Conservation (phyloP, 2,329 filamentous ascomycete species). For the Fusarium stilboides region DNA sequence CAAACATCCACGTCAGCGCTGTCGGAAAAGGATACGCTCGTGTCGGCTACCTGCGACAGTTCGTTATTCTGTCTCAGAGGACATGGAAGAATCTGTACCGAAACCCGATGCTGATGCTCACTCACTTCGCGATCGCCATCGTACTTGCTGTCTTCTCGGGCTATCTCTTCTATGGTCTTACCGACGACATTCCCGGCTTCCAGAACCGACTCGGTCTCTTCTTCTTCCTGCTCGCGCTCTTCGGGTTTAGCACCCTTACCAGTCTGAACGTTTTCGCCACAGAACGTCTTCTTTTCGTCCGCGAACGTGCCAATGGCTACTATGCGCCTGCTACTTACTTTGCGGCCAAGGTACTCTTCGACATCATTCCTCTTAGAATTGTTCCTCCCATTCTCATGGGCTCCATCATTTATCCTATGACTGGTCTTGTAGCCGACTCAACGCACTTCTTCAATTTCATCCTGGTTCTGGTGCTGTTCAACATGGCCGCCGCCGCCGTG, state of each 20-base stretch:
- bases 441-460: slow-evolving; percentile 92
- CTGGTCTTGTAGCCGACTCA: slow-evolving; percentile 86
- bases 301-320: slow-evolving; percentile 96
- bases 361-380: slow-evolving; percentile 93
- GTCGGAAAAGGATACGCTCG: slow-evolving; percentile 87
- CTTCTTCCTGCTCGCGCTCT: slow-evolving; percentile 96
- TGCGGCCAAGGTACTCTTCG: slow-evolving; percentile 95
- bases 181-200: slow-evolving; percentile 96
- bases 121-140: slow-evolving; percentile 97
- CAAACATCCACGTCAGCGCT: slow-evolving; percentile 68
- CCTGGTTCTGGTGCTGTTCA: slow-evolving; percentile 93
- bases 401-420: slow-evolving; percentile 98
- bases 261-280: slow-evolving; percentile 94
- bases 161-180: slow-evolving; percentile 95
- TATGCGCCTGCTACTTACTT: slow-evolving; percentile 97
- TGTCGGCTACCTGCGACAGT: slow-evolving; percentile 84
- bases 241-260: slow-evolving; percentile 96
- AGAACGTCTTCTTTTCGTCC: slow-evolving; percentile 90
- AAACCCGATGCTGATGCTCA: slow-evolving; percentile 98
- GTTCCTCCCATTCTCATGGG: slow-evolving; percentile 96
- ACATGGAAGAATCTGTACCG: slow-evolving; percentile 99
- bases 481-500: slow-evolving; percentile 92
- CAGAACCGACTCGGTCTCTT: slow-evolving; percentile 97
- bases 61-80: slow-evolving; percentile 87
- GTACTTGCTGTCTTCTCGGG: slow-evolving; percentile 93